These are phyloP conservation scores for Penicillium nucicola DNA, from an alignment of 495 filamentous ascomycete species.

Conservation along the genomic window DNA sequence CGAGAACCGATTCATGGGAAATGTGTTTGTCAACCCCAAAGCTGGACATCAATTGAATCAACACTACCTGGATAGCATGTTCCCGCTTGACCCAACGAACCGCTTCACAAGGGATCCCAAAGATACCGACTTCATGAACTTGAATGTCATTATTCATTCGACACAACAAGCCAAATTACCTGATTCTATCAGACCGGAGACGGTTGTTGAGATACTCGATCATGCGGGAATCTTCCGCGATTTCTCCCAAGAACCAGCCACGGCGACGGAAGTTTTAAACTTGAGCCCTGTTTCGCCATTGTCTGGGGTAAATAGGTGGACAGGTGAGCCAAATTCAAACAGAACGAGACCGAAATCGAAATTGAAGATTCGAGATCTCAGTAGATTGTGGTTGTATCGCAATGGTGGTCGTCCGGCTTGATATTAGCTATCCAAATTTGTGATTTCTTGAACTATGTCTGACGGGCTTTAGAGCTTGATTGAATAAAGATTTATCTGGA, in stretches of 20 bases:
- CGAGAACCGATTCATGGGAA: conserved; percentile 58
- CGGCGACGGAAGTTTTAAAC: no score
- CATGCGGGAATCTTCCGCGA: no score
- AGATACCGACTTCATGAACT: neutral
- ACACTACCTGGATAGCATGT: conserved; percentile 73
- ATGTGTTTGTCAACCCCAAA: conserved; percentile 59
- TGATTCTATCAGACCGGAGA: conserved; percentile 24
- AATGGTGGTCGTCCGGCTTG: conserved; percentile 53
- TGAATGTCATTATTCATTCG: neutral
- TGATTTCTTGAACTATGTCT: no score
- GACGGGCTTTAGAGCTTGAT: no score
- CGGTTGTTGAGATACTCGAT: no score
- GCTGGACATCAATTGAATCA: conserved; percentile 67
- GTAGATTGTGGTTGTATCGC: conserved; percentile 65
- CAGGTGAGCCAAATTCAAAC: no score
- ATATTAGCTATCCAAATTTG: no score
- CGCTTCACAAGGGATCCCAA: conserved; percentile 15
- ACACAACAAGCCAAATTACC: neutral
- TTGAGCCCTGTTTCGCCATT: no score
- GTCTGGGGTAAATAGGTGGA: no score
- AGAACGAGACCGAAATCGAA: conserved; percentile 38
- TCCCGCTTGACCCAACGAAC: conserved; percentile 21
- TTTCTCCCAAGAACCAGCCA: no score
- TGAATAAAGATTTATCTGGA: no score
- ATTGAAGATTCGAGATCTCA: conserved; percentile 42